These are phyloP conservation scores for Leishmania gerbilli DNA, from an alignment of 208 protist species.

Conservation along the genomic window DNA sequence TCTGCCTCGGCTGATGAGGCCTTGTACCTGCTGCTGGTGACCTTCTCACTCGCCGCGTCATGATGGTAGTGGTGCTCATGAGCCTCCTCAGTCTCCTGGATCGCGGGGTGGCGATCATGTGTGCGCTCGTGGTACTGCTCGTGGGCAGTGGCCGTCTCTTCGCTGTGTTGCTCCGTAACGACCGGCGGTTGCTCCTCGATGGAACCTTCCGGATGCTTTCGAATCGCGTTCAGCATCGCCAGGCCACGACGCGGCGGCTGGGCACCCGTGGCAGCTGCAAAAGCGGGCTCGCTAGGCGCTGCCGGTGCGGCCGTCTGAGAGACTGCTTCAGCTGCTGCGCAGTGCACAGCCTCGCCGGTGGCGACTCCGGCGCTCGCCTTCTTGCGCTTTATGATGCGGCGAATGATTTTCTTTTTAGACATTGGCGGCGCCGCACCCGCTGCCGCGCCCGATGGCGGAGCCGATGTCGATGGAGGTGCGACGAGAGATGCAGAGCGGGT, in stretches of 20 bases:
- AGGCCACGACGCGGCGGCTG: conserved; percentile 9
- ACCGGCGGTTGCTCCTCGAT: conserved; percentile 5
- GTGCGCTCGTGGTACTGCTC: not conserved
- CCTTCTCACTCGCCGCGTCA: not conserved
- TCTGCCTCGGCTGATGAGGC: not conserved
- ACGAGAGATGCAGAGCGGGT: conserved; percentile 16
- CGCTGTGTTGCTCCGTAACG: not conserved
- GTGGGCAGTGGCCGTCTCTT: not conserved
- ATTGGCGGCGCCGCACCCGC: not conserved
- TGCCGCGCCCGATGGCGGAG: not conserved
- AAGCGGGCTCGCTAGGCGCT: not conserved
- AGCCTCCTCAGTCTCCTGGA: not conserved
- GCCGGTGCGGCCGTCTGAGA: not conserved
- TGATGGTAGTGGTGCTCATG: not conserved
- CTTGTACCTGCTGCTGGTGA: not conserved
- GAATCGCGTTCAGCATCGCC: conserved; percentile 28
- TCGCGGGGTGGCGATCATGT: not conserved
- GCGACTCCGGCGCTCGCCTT: not conserved
- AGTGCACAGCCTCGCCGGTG: not conserved
- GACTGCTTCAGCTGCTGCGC: not conserved
- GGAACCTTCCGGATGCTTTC: conserved; percentile 30
- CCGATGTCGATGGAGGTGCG: conserved; percentile 9
- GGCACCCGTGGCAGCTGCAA: not conserved
- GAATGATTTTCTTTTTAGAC: conserved; percentile 34
- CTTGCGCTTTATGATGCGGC: conserved; percentile 35